These are phyloP conservation scores for Meyerozyma athensensis DNA, from an alignment of 1,139 yeast genomes.

Conservation along the genomic window DNA sequence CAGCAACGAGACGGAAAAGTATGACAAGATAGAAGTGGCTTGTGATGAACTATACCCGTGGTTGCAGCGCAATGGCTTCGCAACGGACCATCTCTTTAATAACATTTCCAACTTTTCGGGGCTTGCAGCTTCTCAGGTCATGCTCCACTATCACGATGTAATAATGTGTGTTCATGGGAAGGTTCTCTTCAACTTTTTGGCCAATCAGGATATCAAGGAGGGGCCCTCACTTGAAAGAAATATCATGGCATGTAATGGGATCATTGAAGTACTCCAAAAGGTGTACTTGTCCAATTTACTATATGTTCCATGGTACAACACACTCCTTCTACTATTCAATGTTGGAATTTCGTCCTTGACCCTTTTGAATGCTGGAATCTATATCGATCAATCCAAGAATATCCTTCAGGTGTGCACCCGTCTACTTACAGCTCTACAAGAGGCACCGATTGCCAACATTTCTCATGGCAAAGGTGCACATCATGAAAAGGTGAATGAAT, in stretches of 20 bases:
- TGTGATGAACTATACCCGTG: slow-evolving; percentile 26
- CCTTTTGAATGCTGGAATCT: slow-evolving; percentile 41
- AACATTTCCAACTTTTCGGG: slow-evolving; percentile 23
- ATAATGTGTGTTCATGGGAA: slow-evolving; percentile 36
- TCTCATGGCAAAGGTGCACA: background rate
- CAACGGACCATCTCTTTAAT: slow-evolving; percentile 25
- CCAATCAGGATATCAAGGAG: slow-evolving; percentile 25
- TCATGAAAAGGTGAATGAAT: slow-evolving; percentile 41
- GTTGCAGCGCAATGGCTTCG: slow-evolving; percentile 36
- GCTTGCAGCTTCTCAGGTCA: slow-evolving; percentile 34
- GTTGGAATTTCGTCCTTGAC: slow-evolving; percentile 44
- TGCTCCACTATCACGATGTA: slow-evolving; percentile 38
- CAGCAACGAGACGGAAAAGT: slow-evolving; percentile 27
- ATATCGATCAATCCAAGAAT: slow-evolving; percentile 20
- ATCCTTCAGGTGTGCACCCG: slow-evolving; percentile 24
- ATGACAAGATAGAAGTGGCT: slow-evolving; percentile 33
- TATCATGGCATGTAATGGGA: slow-evolving; percentile 30
- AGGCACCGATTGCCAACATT: slow-evolving; percentile 27
- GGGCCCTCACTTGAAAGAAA: slow-evolving; percentile 34
- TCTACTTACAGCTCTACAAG: slow-evolving; percentile 22
- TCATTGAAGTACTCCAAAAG: slow-evolving; percentile 28
- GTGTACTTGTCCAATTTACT: slow-evolving; percentile 31
- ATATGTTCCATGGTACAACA: slow-evolving; percentile 53
- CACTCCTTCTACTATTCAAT: slow-evolving; percentile 42
- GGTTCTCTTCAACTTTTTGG: slow-evolving; percentile 30